Conservation (phyloP, 352 stramenopile genomes). For the Thalassiosira mediterranea region DNA sequence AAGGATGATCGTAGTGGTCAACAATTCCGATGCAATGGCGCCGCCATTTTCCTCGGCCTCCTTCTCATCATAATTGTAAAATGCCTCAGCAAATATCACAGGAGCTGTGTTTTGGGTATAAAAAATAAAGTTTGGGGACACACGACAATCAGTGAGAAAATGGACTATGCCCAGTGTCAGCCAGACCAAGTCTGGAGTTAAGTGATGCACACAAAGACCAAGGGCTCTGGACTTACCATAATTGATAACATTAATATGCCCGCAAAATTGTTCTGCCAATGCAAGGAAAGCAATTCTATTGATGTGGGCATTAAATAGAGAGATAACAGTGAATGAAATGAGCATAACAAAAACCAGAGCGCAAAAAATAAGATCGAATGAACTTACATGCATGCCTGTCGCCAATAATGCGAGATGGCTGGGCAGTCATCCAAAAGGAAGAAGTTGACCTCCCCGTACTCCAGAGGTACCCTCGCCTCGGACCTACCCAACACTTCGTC, state of each 20-base stretch:
- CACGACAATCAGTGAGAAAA: no score
- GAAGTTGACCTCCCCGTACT: conserved; percentile 30
- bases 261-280: conserved; percentile 74
- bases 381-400: conserved; percentile 39
- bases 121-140: no score
- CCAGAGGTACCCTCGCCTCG: conserved; percentile 12
- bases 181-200: no score
- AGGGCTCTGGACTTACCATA: no score
- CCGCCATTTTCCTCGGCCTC: conserved; percentile 29
- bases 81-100: conserved; percentile 66
- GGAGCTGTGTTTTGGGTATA: conserved; percentile 53
- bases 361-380: no score
- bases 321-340: no score
- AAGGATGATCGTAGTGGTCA: conserved; percentile 61
- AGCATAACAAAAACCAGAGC: no score
- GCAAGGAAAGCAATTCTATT: conserved; percentile 69
- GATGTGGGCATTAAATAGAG: no score
- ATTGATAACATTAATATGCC: conserved; percentile 75
- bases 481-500: conserved; percentile 11
- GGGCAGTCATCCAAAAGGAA: conserved; percentile 39
- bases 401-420: conserved; percentile 39
- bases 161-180: no score
- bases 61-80: conserved; percentile 49
- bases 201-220: no score
- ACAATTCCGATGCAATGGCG: conserved; percentile 36